Percentiles rank a stretch among this genome's conserved stretches.
Evolutionary conservation across 805 yeast species (phyloP).

Genomic region (Candida tallmaniae): DNA sequence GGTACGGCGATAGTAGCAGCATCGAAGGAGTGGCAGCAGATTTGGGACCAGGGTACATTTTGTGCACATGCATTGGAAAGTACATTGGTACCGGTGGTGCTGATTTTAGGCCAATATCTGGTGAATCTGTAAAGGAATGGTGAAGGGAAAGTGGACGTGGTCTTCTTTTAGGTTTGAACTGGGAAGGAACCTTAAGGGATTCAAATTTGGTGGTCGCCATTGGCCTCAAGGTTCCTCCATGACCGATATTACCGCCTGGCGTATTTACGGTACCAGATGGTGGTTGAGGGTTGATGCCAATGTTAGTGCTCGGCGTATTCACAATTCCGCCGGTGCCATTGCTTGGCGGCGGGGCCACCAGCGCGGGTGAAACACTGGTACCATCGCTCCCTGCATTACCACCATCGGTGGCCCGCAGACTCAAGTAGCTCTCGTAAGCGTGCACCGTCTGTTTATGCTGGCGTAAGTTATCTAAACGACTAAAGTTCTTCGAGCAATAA

Average conservation of each 20-base stretch:
- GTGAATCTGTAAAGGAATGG: conserved; percentile 23
- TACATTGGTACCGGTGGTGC: conserved; percentile 21
- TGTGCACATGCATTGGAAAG: conserved; percentile 10
- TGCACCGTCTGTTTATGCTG: conserved; percentile 83
- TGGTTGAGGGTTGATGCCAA: no score
- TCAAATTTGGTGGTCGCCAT: no score
- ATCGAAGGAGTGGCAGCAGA: conserved; percentile 30
- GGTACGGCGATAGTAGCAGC: conserved; percentile 36
- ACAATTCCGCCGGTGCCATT: no score
- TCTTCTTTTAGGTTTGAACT: conserved; percentile 35
- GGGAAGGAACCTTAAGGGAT: conserved; percentile 17
- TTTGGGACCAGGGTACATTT: conserved; percentile 1
- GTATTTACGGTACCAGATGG: no score
- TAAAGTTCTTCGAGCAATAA: conserved; percentile 72
- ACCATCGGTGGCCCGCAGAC: conserved; percentile 5
- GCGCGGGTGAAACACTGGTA: no score
- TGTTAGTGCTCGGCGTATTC: no score
- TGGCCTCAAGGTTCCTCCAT: no score
- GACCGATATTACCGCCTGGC: no score
- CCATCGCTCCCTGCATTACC: no score
- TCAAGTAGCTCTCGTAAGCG: conserved; percentile 33
- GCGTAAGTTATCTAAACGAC: conserved; percentile 80
- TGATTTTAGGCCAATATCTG: conserved; percentile 13
- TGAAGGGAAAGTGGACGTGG: conserved; percentile 36
- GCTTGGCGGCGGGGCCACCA: no score